phyloP scores from a whole-genome alignment of 352 stramenopile genomes.

The Aphanomyces astaci region DNA sequence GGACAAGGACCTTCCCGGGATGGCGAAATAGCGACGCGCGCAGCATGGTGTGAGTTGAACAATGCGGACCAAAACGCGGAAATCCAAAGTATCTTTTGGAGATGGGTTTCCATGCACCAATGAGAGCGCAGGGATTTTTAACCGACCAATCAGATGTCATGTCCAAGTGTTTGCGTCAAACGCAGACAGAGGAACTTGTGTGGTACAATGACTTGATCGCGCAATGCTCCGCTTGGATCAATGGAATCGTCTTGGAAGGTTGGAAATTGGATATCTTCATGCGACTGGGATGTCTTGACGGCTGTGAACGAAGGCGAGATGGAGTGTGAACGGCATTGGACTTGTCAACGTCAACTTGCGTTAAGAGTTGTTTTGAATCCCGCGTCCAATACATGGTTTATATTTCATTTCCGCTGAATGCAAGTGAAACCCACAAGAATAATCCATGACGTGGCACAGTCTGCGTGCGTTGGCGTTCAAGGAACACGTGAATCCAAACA shows the following conservation, averaged over 20 bases:
- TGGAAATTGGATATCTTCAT: background rate
- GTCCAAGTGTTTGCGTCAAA: constrained; percentile 7
- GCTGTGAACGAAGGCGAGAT: too few relatives aligned
- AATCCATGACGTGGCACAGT: too few relatives aligned
- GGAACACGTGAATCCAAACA: background rate
- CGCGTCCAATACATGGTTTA: background rate
- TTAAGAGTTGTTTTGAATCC: background rate
- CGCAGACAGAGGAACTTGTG: background rate
- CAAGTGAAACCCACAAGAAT: too few relatives aligned
- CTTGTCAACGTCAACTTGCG: background rate
- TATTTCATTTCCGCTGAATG: background rate
- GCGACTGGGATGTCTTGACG: background rate
- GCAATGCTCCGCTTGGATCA: background rate
- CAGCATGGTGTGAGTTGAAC: background rate
- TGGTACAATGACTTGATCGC: background rate
- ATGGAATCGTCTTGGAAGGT: background rate
- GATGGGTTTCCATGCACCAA: background rate
- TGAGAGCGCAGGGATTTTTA: background rate
- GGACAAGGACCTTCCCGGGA: background rate
- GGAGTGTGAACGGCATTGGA: background rate
- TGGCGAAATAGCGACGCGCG: background rate
- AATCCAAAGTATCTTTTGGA: background rate
- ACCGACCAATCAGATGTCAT: background rate
- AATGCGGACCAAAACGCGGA: background rate
- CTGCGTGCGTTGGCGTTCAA: too few relatives aligned